Evolutionary conservation across 805 yeast genomes (phyloP), one percentile per base, ranked within the genome.

Genomic region (Candida arabinofermentans): DNA sequence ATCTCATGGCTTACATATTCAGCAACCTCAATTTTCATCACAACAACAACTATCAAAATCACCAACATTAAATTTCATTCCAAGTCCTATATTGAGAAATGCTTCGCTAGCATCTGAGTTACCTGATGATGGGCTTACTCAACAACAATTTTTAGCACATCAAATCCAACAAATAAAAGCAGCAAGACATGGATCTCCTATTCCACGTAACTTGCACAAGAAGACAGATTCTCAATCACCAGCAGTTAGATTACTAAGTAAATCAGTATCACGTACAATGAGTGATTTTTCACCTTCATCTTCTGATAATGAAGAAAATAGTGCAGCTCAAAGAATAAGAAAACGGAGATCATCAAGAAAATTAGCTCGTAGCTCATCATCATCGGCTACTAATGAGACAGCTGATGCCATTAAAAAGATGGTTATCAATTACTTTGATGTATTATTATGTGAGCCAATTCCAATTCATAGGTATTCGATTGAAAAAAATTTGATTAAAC

Each of bases 391-490:
- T n/a, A 47, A 47, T 19, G 51, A 44, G n/a, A 33, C 51, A 5
- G 39, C 52, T 4, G 47, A 41, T 27, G 50, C 48, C 1, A 39
- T 52, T 19, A 42, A 51, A 30, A 40, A 49, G 24, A 38, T 49
- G 48, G 48, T 49, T 24, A 48, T 57, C 27, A 46, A 48, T 19
- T 49, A 51, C 26, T 61, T 85, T 50, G 90, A 86, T 58, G 81
- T 89, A 4, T 66, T 91, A 35, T 68, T 88, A 12, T 89, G 96
- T 62, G 96, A 88, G 54, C 88, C 93, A 2, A 86, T 86, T 45
- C 93, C 96, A 0, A 83, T 83, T 42, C 81, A 86, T 50, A 65
- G 95, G 37, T 86, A 77, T 54, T 71, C 86, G 12, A 73, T 83
- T 22, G 74, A 79, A 33, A 76, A 73, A 44, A 71, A 81, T 47